These are phyloP conservation scores for Tillandsia fasciculata DNA, from an alignment of 176 grass and related monocot species.

Conservation along the genomic window DNA sequence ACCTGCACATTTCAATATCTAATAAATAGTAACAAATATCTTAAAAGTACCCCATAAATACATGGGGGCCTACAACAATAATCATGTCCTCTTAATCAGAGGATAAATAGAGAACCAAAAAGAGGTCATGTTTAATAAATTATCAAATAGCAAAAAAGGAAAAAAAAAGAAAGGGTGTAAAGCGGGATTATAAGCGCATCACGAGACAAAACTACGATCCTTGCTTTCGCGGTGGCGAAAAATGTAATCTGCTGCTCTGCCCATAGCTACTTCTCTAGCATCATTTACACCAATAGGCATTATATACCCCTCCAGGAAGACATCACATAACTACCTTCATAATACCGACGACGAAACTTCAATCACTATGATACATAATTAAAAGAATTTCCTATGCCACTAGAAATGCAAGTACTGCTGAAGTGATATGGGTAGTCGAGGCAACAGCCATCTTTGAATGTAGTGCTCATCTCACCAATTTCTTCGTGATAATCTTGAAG, in stretches of 20 bases:
- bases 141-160: neutral
- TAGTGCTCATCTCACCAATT: neutral
- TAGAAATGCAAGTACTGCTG: neutral
- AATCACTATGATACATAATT: neutral
- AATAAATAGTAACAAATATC: conserved; percentile 4
- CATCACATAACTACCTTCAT: neutral
- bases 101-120: neutral
- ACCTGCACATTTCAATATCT: conserved; percentile 15
- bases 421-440: neutral
- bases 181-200: neutral
- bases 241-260: neutral
- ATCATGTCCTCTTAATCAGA: neutral
- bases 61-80: neutral
- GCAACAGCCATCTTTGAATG: neutral
- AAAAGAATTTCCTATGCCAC: conserved; percentile 1
- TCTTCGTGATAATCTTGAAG: neutral
- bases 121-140: neutral
- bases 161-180: conserved; percentile 1
- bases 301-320: neutral
- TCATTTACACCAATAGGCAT: neutral
- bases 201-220: neutral
- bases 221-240: neutral
- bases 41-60: neutral
- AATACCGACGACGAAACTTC: neutral
- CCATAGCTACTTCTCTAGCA: neutral